Conservation (phyloP, 2,329 filamentous ascomycete genomes). For the Fusarium torreyae region DNA sequence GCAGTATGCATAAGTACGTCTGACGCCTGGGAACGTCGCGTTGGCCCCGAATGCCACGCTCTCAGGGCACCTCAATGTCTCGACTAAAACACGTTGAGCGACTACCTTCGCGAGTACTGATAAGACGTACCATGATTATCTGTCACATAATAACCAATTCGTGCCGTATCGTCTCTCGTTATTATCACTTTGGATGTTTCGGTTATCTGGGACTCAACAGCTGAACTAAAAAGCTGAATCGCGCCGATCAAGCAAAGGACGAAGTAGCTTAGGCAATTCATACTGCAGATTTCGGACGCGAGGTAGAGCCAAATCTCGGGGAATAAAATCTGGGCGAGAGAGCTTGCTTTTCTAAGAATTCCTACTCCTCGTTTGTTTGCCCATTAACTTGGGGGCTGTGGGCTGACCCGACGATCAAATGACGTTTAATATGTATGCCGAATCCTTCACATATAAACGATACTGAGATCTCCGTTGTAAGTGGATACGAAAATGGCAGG, state of each 20-base stretch:
- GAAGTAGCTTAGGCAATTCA: neutral
- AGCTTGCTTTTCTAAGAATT: neutral
- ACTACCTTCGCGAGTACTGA: neutral
- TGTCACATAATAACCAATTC: neutral
- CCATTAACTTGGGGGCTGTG: neutral
- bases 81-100: neutral
- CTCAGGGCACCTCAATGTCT: neutral
- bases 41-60: neutral
- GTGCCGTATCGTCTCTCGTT: neutral
- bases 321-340: neutral
- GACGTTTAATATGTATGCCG: neutral
- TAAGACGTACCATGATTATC: neutral
- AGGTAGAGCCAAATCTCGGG: neutral
- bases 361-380: neutral
- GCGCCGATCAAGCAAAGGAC: neutral
- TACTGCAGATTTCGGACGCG: neutral
- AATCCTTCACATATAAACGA: neutral
- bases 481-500: neutral
- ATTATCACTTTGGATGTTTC: too few relatives aligned
- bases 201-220: neutral
- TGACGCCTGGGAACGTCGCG: neutral
- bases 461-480: neutral
- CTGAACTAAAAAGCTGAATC: neutral
- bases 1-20: neutral
- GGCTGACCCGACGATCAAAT: neutral